A percentile compares a stretch with the other conserved stretches of the same genome.
These are phyloP conservation scores for Phytophthora pseudosyringae DNA, from an alignment of 352 stramenopile genomes.

Conservation along the genomic window DNA sequence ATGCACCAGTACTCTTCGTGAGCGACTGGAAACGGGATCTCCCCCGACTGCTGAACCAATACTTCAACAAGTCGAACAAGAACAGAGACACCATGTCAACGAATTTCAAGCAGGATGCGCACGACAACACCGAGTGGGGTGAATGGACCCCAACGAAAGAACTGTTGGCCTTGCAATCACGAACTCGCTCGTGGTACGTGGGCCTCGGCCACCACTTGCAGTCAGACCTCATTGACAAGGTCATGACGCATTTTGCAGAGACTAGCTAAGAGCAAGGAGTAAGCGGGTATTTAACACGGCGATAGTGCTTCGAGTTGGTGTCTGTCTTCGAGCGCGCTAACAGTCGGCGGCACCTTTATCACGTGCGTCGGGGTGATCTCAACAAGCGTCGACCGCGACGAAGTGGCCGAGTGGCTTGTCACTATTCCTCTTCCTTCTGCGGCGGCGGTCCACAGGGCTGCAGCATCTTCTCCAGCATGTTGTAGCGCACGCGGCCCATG, in stretches of 20 bases:
- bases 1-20: slow-evolving; percentile 68
- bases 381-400: background rate
- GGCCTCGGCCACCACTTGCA: slow-evolving; percentile 53
- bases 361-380: background rate
- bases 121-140: slow-evolving; percentile 17
- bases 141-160: slow-evolving; percentile 42
- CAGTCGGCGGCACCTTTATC: too few species aligned
- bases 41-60: slow-evolving; percentile 45
- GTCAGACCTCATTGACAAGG: slow-evolving; percentile 45
- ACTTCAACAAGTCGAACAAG: slow-evolving; percentile 25
- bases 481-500: slow-evolving; percentile 84
- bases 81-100: slow-evolving; percentile 4
- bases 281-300: too few species aligned
- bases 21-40: slow-evolving; percentile 64
- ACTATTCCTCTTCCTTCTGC: slow-evolving; percentile 79
- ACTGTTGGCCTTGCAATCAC: slow-evolving; percentile 41
- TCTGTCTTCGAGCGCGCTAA: too few species aligned
- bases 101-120: slow-evolving; percentile 2
- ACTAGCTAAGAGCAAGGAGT: slow-evolving; percentile 18
- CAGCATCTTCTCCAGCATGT: slow-evolving; percentile 82
- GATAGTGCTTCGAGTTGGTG: too few species aligned
- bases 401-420: background rate
- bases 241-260: slow-evolving; percentile 42
- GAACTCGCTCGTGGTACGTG: slow-evolving; percentile 46
- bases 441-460: slow-evolving; percentile 80